phyloP scores from a whole-genome alignment of 2,329 filamentous ascomycete genomes.

The Microascus cirrosus region DNA sequence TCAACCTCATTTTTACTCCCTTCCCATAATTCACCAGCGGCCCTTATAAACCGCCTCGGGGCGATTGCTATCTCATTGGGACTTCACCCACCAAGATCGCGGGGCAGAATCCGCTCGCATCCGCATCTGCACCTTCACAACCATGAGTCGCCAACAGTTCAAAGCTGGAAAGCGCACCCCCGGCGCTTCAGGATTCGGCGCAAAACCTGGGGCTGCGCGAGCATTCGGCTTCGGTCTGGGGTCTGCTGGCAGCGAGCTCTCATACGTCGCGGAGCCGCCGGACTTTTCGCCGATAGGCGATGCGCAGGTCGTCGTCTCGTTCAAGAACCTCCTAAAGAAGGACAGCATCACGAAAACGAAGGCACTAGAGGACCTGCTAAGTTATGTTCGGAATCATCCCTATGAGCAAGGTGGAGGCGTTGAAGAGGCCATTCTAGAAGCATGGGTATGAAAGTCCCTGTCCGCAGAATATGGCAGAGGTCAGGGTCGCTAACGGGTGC shows the following conservation, averaged over 20 bases:
- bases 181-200: background rate
- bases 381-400: slow-evolving; percentile 45
- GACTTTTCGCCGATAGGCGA: slow-evolving; percentile 70
- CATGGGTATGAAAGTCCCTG: slow-evolving; percentile 54
- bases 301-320: slow-evolving; percentile 73
- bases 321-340: slow-evolving; percentile 89
- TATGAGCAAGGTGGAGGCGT: slow-evolving; percentile 47
- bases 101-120: background rate
- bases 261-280: slow-evolving; percentile 78
- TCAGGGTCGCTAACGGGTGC: background rate
- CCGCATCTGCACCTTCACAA: background rate
- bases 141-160: slow-evolving; percentile 1
- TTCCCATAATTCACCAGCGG: background rate
- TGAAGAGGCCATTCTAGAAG: slow-evolving; percentile 75
- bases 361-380: slow-evolving; percentile 74
- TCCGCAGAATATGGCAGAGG: background rate
- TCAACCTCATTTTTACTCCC: too few relatives aligned
- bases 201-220: background rate
- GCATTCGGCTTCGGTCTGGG: slow-evolving; percentile 26
- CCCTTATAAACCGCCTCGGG: background rate
- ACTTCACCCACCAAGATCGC: background rate
- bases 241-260: slow-evolving; percentile 45
- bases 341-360: slow-evolving; percentile 87
- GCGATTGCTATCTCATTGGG: background rate
- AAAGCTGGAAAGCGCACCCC: background rate